Evolutionary conservation across 352 stramenopile genomes (phyloP), one percentile per base, ranked within the genome.

Genomic region (Vaucheria bursata): DNA sequence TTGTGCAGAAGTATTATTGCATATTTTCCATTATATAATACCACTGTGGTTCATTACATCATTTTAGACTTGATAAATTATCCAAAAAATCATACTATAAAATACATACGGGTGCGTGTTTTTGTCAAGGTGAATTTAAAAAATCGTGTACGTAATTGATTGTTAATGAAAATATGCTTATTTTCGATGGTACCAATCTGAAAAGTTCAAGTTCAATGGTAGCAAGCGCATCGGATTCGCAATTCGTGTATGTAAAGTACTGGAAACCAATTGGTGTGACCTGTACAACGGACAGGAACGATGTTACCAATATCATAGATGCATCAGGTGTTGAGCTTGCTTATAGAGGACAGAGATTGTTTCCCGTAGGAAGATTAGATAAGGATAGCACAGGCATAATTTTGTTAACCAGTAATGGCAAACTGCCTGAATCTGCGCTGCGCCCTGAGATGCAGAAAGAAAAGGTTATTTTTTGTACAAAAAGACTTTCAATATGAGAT

Each of bases 341-440:
- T n/a, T 68, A 68, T 34, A 31, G 53, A 31, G 53, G 53, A 2
- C 71, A 87, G 81, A 73, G 88, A 25, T 73, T 92, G 0, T 92
- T 87, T 84, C 84, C 87, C 0, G 86, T 91, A 0, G 89, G 89
- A n/a, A 70, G 88, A 50, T 82, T 93, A 0, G 89, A 92, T 73
- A 88, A 86, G 71, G 87, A 92, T 36, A 85, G 84, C 86, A 5
- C 82, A 0, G 89, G 89, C 2, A 69, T 92, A 7, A 86, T 93
- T 18, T 29, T 93, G 3, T 38, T 93, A 0, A 92, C 88, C 0
- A 85, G 67, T 8, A 87, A 92, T 85, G 88, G 88, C 6, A 68
- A 86, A 29, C 45, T 92, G 0, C 84, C 86, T 0, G 89, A 90
- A 79, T 64, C 83, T 0, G 79, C 87, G 0, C 77, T 93, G 12